Conservation (phyloP, 768 basidiomycete genomes). For the Russula abietina region DNA sequence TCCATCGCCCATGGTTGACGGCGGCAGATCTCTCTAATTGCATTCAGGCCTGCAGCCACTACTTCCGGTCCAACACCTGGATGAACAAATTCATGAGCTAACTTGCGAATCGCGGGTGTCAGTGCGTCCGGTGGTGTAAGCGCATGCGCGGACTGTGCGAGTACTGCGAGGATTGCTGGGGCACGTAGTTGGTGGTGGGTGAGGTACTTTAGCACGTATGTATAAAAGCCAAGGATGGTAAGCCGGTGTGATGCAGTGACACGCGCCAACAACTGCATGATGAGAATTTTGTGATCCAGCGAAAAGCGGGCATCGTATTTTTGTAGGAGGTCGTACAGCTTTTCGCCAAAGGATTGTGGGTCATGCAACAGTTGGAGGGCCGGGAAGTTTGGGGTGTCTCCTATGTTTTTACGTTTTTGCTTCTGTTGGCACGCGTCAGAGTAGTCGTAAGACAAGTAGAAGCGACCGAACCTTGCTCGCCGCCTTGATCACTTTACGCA, state of each 20-base stretch:
- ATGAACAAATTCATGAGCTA: slow-evolving; percentile 95
- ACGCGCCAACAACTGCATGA: slow-evolving; percentile 94
- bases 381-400: slow-evolving; percentile 66
- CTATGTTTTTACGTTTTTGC: slow-evolving; percentile 28
- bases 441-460: neutral
- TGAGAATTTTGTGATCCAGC: slow-evolving; percentile 92
- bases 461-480: slow-evolving; percentile 58
- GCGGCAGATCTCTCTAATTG: slow-evolving; percentile 89
- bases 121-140: slow-evolving; percentile 91
- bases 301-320: slow-evolving; percentile 91
- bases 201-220: slow-evolving; percentile 92
- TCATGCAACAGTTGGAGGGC: slow-evolving; percentile 91
- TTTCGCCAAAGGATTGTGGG: slow-evolving; percentile 93
- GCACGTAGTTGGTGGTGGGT: slow-evolving; percentile 87
- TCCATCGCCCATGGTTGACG: slow-evolving; percentile 98
- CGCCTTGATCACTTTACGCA: slow-evolving; percentile 62
- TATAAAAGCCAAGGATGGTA: slow-evolving; percentile 91
- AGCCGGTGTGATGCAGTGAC: slow-evolving; percentile 92
- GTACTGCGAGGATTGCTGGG: slow-evolving; percentile 86
- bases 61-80: slow-evolving; percentile 95
- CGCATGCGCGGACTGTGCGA: slow-evolving; percentile 93
- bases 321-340: slow-evolving; percentile 78
- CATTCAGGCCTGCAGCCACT: slow-evolving; percentile 93
- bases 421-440: slow-evolving; percentile 32
- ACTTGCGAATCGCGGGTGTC: slow-evolving; percentile 81